A percentile compares a stretch with the other conserved stretches of the same genome.
Conservation (phyloP, 805 yeast genomes). For the Spathaspora passalidarum region DNA sequence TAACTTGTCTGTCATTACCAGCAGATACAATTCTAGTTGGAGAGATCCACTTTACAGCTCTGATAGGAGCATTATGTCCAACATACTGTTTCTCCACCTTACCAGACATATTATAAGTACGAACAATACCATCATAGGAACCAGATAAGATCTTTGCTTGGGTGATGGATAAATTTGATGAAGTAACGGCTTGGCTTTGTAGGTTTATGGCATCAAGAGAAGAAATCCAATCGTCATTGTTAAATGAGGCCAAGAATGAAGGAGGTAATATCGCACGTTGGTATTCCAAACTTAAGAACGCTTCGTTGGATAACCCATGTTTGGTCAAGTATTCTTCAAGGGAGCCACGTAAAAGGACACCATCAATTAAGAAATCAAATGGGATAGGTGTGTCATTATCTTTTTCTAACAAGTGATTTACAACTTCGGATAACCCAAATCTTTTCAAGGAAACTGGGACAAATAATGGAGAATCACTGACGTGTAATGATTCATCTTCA, state of each 20-base stretch:
- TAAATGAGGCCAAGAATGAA: slow-evolving; percentile 80
- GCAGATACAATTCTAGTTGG: slow-evolving; percentile 75
- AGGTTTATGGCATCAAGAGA: slow-evolving; percentile 56
- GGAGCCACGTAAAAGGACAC: slow-evolving; percentile 73
- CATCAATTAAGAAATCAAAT: slow-evolving; percentile 88
- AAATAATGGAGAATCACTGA: slow-evolving; percentile 73
- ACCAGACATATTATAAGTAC: slow-evolving; percentile 84
- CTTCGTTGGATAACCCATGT: slow-evolving; percentile 80
- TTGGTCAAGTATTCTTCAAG: slow-evolving; percentile 73
- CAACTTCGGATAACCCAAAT: slow-evolving; percentile 92
- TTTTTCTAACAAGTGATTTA: slow-evolving; percentile 73
- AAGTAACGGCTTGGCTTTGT: slow-evolving; percentile 18
- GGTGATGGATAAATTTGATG: slow-evolving; percentile 22
- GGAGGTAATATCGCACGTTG: slow-evolving; percentile 94
- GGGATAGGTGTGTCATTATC: slow-evolving; percentile 60
- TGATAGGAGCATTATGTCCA: slow-evolving; percentile 88
- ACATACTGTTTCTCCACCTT: slow-evolving; percentile 72
- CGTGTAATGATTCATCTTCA: slow-evolving; percentile 66
- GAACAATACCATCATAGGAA: slow-evolving; percentile 90
- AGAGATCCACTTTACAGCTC: slow-evolving; percentile 76
- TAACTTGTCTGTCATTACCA: slow-evolving; percentile 84
- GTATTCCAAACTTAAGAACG: slow-evolving; percentile 77
- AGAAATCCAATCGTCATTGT: slow-evolving; percentile 95
- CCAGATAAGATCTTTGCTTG: slow-evolving; percentile 73
- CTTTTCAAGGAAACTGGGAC: slow-evolving; percentile 86